A percentile compares a stretch with the other conserved stretches of the same genome.
phyloP scores from a whole-genome alignment of 352 stramenopile genomes.

The Globisporangium rhizosaccharum region DNA sequence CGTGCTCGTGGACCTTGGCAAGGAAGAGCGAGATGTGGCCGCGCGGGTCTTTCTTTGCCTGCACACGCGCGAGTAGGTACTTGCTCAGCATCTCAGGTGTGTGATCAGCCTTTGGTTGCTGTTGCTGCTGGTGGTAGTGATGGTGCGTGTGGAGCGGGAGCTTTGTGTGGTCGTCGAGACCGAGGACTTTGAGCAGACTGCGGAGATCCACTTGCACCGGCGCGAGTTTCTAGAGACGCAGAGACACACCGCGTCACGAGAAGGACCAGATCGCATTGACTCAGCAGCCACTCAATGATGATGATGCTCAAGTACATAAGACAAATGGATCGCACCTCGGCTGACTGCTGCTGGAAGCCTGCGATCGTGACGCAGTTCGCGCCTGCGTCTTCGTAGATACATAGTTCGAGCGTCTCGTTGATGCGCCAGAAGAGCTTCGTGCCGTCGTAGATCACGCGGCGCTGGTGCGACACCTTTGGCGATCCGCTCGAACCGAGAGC shows the following conservation, averaged over 20 bases:
- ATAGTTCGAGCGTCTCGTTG: constrained; percentile 82
- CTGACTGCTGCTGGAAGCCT: constrained; percentile 47
- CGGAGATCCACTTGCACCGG: constrained; percentile 54
- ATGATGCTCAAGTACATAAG: not conserved
- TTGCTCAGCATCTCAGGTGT: constrained; percentile 47
- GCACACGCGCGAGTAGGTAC: constrained; percentile 67
- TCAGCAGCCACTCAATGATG: not conserved
- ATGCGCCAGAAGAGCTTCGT: constrained; percentile 86
- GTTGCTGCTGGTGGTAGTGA: not conserved
- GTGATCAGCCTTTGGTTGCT: constrained; percentile 4
- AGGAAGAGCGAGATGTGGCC: constrained; percentile 47
- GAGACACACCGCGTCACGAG: not conserved
- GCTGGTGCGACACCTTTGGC: constrained; percentile 21
- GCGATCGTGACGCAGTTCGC: constrained; percentile 66
- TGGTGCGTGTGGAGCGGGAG: constrained; percentile 5
- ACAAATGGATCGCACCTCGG: constrained; percentile 15
- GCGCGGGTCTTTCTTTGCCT: constrained; percentile 45
- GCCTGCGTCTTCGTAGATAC: constrained; percentile 72
- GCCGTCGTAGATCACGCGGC: constrained; percentile 73
- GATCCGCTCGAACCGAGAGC: constrained; percentile 15
- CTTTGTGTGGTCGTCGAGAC: constrained; percentile 20
- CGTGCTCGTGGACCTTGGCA: constrained; percentile 64
- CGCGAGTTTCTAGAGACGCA: constrained; percentile 24
- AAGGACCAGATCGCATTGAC: not conserved
- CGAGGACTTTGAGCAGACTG: constrained; percentile 39